Conservation (phyloP, 179 eudicot species). For the Camellia oleifera region DNA sequence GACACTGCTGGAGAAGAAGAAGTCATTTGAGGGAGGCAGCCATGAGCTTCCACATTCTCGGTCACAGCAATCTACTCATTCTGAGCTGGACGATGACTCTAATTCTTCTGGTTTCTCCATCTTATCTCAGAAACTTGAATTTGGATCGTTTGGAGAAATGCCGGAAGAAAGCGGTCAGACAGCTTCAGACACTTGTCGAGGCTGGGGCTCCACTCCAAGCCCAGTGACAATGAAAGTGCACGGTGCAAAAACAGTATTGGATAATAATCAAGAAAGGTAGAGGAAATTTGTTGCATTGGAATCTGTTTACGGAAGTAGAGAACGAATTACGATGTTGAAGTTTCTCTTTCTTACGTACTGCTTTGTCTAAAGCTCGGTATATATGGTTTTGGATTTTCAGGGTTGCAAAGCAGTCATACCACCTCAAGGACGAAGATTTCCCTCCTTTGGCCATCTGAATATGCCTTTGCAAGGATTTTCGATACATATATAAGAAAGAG, state of each 20-base stretch:
- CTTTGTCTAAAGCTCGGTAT: not conserved
- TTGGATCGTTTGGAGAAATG: constrained; percentile 32
- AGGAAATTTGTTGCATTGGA: not conserved
- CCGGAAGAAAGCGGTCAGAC: constrained; percentile 9
- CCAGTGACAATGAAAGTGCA: not conserved
- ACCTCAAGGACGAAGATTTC: constrained; percentile 38
- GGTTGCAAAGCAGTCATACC: constrained; percentile 24
- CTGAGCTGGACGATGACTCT: not conserved
- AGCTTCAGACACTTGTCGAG: constrained; percentile 8
- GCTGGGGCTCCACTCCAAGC: constrained; percentile 4
- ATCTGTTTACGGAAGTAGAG: not conserved
- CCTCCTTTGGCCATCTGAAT: constrained; percentile 30
- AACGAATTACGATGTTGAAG: not conserved
- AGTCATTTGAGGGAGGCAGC: constrained; percentile 9
- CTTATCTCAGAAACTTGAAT: constrained; percentile 20
- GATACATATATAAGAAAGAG: not conserved
- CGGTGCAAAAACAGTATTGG: constrained; percentile 7
- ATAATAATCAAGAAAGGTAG: constrained; percentile 22
- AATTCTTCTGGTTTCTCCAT: constrained; percentile 9
- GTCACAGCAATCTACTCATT: constrained; percentile 1
- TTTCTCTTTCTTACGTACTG: not conserved
- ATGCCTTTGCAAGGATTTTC: constrained; percentile 5
- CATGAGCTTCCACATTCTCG: not conserved
- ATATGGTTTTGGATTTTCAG: constrained; percentile 21
- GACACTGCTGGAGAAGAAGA: not conserved